These are phyloP conservation scores for Podaxis sp. DNA, from an alignment of 768 basidiomycete genomes.

Conservation along the genomic window DNA sequence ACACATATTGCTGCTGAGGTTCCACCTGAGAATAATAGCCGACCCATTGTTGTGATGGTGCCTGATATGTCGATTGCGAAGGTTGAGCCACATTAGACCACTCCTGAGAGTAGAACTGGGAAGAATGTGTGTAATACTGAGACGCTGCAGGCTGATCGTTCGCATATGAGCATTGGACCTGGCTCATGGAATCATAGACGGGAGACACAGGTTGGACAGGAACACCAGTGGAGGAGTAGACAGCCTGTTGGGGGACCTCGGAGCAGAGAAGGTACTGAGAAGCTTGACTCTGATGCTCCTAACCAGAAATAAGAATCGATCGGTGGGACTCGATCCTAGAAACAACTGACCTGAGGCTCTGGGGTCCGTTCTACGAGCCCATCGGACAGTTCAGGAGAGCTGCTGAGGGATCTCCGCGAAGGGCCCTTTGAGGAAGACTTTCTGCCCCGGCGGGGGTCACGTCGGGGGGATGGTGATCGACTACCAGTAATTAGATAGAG, in stretches of 20 bases:
- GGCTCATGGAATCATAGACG: not conserved
- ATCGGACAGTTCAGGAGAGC: conserved; percentile 3
- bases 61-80: not conserved
- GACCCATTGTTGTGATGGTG: conserved; percentile 9
- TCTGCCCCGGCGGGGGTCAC: not conserved
- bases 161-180: not conserved
- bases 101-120: conserved; percentile 5
- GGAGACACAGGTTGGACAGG: not conserved
- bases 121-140: conserved; percentile 4
- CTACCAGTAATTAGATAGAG: conserved; percentile 11
- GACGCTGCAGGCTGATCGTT: not conserved
- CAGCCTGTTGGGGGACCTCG: not conserved
- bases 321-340: not conserved
- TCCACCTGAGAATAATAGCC: conserved; percentile 10
- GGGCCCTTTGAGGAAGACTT: conserved; percentile 1
- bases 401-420: not conserved
- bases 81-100: not conserved
- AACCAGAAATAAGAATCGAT: not conserved
- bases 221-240: not conserved
- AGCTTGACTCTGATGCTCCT: not conserved
- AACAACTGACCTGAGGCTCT: not conserved
- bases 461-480: conserved; percentile 7
- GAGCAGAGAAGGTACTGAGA: not conserved
- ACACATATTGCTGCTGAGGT: conserved; percentile 5
- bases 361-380: not conserved